Base-by-base conservation (phyloP, 208 protist genomes). In the Endotrypanum monterogeii region DNA sequence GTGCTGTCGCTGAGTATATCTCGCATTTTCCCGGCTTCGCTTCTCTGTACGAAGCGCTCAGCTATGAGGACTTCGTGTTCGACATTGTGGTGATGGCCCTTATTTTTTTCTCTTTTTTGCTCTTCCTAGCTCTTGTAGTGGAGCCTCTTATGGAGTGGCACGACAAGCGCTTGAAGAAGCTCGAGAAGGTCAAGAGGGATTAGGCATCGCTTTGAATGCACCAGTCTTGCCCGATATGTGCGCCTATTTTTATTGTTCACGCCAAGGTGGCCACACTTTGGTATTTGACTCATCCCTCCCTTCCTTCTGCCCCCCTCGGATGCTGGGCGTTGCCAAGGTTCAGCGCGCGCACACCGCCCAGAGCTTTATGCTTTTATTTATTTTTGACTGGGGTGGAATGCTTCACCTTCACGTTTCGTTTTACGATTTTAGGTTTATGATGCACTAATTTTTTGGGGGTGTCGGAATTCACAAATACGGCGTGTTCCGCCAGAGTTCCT, bases 11-110 rank as follows among this genome's bases (percentile, higher is more conserved):
- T 0, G 90, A 97, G 77, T 79, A 60, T 30, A 63, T 96, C 55
- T 82, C 87, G 3, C 71, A 83, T 57, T 74, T 91, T 35, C 88
- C 80, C 1, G 83, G 76, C 12, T 81, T 92, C 30, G 71, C 70
- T 12, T 56, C 23, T 14, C 35, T 95, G 5, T 93, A 97, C 83
- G 48, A 72, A 28, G 32, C 76, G 20, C 70, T 94, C 3, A 71
- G 78, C 32, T 95, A 94, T 73, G 89, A 97, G 20, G 92, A 97
- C 62, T 83, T 82, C 12, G 73, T 89, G 20, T 90, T 97, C 50
- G 78, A 95, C 14, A 55, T 80, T 9, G 79, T 92, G 25, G 62
- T 92, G 16, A 83, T 83, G 62, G 83, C 83, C 2, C 56, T 89
- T n/a, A 35, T 70, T 11, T 92, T 96, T 70, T 93, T 94, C 67